These are phyloP conservation scores for Termitomyces sp. DNA, from an alignment of 768 basidiomycete genomes.

Conservation along the genomic window DNA sequence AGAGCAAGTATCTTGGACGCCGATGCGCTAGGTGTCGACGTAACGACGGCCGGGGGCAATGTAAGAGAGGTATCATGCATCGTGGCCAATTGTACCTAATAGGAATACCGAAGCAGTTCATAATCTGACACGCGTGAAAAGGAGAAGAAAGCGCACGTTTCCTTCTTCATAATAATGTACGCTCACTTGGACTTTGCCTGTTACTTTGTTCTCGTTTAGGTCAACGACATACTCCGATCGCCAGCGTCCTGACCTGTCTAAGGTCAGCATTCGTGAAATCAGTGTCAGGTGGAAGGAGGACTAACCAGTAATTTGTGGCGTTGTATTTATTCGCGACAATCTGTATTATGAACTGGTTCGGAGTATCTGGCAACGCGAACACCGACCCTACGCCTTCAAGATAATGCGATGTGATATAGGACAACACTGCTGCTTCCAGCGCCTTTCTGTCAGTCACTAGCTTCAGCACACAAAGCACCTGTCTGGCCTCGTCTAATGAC, in stretches of 20 bases:
- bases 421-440: constrained; percentile 62
- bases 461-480: background rate
- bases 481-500: constrained; percentile 8
- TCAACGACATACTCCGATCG: constrained; percentile 83
- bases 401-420: constrained; percentile 82
- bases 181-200: constrained; percentile 76
- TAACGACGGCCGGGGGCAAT: constrained; percentile 55
- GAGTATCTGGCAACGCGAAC: constrained; percentile 49
- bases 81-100: constrained; percentile 86
- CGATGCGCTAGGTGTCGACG: constrained; percentile 46
- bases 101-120: background rate
- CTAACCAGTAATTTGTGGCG: constrained; percentile 86
- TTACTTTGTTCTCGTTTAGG: constrained; percentile 54
- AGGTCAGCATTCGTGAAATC: constrained; percentile 1
- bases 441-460: constrained; percentile 45
- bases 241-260: constrained; percentile 89
- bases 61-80: constrained; percentile 63
- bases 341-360: constrained; percentile 62
- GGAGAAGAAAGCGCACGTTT: constrained; percentile 52
- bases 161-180: constrained; percentile 99
- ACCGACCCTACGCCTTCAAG: constrained; percentile 74
- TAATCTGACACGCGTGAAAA: background rate
- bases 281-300: background rate
- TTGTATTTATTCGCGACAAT: constrained; percentile 97
- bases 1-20: constrained; percentile 77